Evolutionary conservation across 2,329 filamentous ascomycete species (phyloP).

Genomic region (Ambrosiella xylebori): DNA sequence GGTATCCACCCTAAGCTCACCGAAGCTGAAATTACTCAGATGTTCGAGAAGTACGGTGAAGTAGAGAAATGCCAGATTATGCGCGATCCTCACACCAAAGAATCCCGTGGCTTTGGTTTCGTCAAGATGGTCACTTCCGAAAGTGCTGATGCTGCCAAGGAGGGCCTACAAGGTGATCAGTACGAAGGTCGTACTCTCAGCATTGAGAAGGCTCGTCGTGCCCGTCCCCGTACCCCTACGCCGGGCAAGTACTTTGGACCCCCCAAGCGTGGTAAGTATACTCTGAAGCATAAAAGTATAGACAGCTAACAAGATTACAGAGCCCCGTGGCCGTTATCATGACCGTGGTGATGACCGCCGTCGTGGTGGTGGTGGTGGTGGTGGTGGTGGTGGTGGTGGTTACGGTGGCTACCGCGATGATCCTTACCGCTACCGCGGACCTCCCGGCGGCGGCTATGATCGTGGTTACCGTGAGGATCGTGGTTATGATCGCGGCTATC

Average conservation of each 20-base stretch:
- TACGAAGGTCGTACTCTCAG: constrained; percentile 91
- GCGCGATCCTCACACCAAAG: constrained; percentile 94
- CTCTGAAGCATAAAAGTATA: background rate
- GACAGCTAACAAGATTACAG: constrained; percentile 12
- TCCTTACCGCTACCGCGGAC: constrained; percentile 37
- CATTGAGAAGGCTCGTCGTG: constrained; percentile 96
- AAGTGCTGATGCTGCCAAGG: constrained; percentile 90
- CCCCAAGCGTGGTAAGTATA: constrained; percentile 74
- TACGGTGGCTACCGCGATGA: constrained; percentile 35
- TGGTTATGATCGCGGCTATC: constrained; percentile 28
- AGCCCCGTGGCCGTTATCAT: constrained; percentile 26
- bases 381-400: constrained; percentile 29
- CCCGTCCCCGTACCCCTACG: constrained; percentile 84
- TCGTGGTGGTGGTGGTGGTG: constrained; percentile 23
- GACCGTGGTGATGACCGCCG: constrained; percentile 50
- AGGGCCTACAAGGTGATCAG: constrained; percentile 84
- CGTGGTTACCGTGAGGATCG: constrained; percentile 32
- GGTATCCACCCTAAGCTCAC: constrained; percentile 87
- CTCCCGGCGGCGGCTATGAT: constrained; percentile 31
- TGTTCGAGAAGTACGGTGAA: constrained; percentile 97
- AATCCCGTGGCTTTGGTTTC: constrained; percentile 96
- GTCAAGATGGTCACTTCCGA: constrained; percentile 97
- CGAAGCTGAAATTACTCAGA: constrained; percentile 77
- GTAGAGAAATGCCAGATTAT: constrained; percentile 99
- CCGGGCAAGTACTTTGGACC: constrained; percentile 98